Conservation (phyloP, 139 green algal species). For the Tetradesmus lagerheimii region DNA sequence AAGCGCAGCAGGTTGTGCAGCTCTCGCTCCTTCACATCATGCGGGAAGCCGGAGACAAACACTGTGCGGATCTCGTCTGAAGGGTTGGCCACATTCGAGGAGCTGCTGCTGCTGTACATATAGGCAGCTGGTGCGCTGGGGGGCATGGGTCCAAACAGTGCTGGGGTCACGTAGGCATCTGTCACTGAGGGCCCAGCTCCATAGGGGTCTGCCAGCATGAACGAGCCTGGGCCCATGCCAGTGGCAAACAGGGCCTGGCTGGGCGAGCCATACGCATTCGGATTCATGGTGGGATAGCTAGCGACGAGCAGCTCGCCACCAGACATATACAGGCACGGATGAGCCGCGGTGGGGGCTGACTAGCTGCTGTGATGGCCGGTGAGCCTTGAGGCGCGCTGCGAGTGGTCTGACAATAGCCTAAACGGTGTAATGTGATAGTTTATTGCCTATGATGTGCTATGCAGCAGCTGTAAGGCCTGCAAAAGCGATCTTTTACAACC, state of each 20-base stretch:
- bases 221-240: slow-evolving; percentile 8
- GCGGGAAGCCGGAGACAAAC: slow-evolving; percentile 91
- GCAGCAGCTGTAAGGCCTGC: neutral
- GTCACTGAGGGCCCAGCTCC: neutral
- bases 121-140: slow-evolving; percentile 15
- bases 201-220: slow-evolving; percentile 32
- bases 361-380: neutral
- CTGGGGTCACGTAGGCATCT: slow-evolving; percentile 7
- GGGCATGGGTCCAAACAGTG: slow-evolving; percentile 4
- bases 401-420: neutral
- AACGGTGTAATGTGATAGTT: neutral
- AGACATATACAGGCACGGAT: neutral
- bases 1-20: slow-evolving; percentile 95
- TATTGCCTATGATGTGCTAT: neutral
- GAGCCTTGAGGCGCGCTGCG: neutral
- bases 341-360: neutral
- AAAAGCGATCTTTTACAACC: neutral
- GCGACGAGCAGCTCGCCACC: neutral
- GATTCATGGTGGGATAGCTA: neutral
- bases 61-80: slow-evolving; percentile 87
- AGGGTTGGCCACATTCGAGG: neutral
- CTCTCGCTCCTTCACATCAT: slow-evolving; percentile 92
- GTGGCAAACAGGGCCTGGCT: neutral
- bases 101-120: neutral
- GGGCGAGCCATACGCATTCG: slow-evolving; percentile 10